These are phyloP conservation scores for Ceratocystis destructans DNA, from an alignment of 2,329 filamentous ascomycete genomes.

Conservation along the genomic window DNA sequence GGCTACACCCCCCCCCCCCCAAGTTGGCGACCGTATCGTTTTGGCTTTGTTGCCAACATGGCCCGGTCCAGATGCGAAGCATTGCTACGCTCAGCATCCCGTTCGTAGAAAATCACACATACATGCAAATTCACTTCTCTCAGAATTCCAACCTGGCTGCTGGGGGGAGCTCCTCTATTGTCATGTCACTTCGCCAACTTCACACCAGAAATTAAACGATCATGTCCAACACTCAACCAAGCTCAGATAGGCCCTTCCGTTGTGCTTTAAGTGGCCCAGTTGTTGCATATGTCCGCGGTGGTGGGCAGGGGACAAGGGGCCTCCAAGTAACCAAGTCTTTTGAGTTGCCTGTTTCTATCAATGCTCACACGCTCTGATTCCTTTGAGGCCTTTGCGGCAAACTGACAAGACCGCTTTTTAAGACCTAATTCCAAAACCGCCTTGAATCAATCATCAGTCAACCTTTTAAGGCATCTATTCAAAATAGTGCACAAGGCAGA, in stretches of 20 bases:
- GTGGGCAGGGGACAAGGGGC: slow-evolving; percentile 1
- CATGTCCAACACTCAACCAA: neutral
- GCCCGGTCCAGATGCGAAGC: neutral
- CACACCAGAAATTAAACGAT: neutral
- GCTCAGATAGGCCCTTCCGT: neutral
- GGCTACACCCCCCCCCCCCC: neutral
- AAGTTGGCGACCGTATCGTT: neutral
- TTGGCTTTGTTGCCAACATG: neutral
- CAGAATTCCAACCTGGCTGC: too few relatives aligned
- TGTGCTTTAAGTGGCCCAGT: neutral
- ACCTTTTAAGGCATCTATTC: neutral
- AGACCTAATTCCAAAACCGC: neutral
- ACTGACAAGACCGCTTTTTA: slow-evolving; percentile 3
- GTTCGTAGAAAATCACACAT: too few relatives aligned
- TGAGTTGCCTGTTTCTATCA: neutral
- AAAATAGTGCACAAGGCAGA: neutral
- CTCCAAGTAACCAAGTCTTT: neutral
- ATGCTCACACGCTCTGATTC: neutral
- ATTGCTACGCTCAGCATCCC: too few relatives aligned
- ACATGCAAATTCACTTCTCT: too few relatives aligned
- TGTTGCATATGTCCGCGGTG: neutral
- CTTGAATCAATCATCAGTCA: neutral
- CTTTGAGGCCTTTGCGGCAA: neutral
- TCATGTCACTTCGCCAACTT: neutral
- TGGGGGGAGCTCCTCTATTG: neutral